Percentiles rank a stretch among this genome's conserved stretches.
Evolutionary conservation across 495 filamentous ascomycete genomes (phyloP).

Genomic region (Paragyromitra xinjiangensis): DNA sequence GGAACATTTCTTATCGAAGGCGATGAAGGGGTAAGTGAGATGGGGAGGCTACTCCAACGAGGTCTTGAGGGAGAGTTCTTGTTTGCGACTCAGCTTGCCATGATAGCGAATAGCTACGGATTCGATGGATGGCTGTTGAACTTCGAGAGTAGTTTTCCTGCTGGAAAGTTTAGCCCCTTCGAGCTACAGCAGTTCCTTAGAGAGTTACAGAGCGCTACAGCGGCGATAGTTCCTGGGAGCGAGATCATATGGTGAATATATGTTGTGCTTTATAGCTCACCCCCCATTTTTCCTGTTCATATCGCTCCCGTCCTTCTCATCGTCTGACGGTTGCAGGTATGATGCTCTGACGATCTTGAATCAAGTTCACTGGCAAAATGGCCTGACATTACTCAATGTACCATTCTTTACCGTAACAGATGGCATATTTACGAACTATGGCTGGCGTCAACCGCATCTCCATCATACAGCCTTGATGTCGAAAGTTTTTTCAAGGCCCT

Average conservation of each 20-base stretch:
- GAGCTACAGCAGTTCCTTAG: conserved; percentile 48
- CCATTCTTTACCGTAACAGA: conserved; percentile 57
- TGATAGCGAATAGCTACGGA: conserved; percentile 60
- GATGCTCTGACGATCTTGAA: conserved; percentile 61
- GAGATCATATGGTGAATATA: conserved; percentile 57
- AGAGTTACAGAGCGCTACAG: conserved; percentile 58
- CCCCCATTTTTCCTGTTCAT: not conserved
- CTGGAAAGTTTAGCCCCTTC: conserved; percentile 39
- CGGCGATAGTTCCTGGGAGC: conserved; percentile 49
- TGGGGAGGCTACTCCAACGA: conserved; percentile 57
- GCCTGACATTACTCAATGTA: conserved; percentile 58
- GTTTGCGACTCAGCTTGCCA: conserved; percentile 59
- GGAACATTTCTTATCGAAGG: conserved; percentile 62
- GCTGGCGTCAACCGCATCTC: conserved; percentile 57
- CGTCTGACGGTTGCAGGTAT: conserved; percentile 56
- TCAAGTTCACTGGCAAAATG: conserved; percentile 61
- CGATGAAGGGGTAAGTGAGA: conserved; percentile 50
- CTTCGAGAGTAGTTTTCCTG: conserved; percentile 60
- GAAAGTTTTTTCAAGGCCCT: conserved; percentile 28
- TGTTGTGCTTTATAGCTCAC: conserved; percentile 8
- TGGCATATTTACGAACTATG: conserved; percentile 61
- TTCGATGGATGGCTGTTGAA: conserved; percentile 64
- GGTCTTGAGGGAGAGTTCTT: conserved; percentile 54
- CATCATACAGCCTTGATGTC: conserved; percentile 53
- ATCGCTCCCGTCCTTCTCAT: conserved; percentile 35